Base-by-base conservation (phyloP, 805 yeast genomes). In the Pichia insulana region DNA sequence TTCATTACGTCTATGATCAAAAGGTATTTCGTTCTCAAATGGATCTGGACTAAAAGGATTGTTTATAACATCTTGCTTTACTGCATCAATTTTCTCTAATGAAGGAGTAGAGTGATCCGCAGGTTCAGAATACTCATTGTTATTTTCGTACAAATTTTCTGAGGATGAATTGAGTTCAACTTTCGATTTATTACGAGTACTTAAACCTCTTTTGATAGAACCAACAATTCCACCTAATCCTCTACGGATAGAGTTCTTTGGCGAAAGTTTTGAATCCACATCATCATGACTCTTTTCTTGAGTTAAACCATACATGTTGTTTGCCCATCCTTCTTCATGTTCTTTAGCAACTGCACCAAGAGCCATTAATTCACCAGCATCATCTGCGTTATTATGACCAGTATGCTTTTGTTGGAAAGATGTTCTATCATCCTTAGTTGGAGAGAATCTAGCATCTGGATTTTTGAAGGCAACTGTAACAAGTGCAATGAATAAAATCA, bases 351-450 rank as follows among this genome's bases (percentile, higher is more conserved):
- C 85, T 13, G 68, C 58, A 46, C 95, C 95, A 47, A 86, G 69
- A 3, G 89, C 95, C 33, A 78, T 55, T 46, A 85, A 68, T 58
- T 80, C 86, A 30, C 44, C 58, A 15, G 13, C 12, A 25, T 19
- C 18, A 28, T 39, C 37, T 11, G 39, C 34, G 5, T 32, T 38
- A 18, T 33, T 38, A 9, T 28, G 9, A n/a, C 38, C 34, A 11
- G 46, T 47, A 27, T 45, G 50, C 22, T 50, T 57, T 48, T 52
- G 70, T 57, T 83, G 92, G 78, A 89, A 89, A 9, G 96, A 86
- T 18, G 87, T 79, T 73, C 97, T 79, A 61, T 89, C 96, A 63
- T 89, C 97, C 54, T 71, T 80, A 10, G 95, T 94, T 11, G 94
- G 92, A 40, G 83, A 85, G 59, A 83, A 83, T 61, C 92, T 75